phyloP scores from a whole-genome alignment of 228 moss, liverwort and hornwort species.

The Sphagnum fallax region DNA sequence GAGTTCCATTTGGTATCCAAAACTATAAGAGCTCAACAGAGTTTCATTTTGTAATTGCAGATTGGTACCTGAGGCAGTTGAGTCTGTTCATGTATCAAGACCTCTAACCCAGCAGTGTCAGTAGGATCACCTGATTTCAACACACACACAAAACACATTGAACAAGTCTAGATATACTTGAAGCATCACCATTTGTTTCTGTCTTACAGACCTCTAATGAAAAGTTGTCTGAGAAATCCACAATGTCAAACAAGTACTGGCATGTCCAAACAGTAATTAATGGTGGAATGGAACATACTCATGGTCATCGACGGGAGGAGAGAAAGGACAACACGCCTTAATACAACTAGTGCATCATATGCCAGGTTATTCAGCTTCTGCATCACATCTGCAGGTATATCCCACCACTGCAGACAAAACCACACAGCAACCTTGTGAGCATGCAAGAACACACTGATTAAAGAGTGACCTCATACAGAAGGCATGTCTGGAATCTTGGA shows the following conservation, averaged over 20 bases:
- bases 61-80: constrained; percentile 45
- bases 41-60: neutral
- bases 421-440: neutral
- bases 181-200: too few relatives aligned
- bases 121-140: constrained; percentile 29
- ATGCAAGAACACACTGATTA: too few relatives aligned
- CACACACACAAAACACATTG: neutral
- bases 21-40: neutral
- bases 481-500: too few relatives aligned
- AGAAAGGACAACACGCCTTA: constrained; percentile 46
- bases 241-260: too few relatives aligned
- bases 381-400: constrained; percentile 49
- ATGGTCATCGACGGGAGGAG: constrained; percentile 55
- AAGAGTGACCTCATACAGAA: too few relatives aligned
- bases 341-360: constrained; percentile 35
- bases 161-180: neutral
- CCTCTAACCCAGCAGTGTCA: constrained; percentile 53
- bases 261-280: neutral
- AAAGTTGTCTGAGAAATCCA: too few relatives aligned
- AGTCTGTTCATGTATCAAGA: constrained; percentile 51
- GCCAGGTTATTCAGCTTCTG: constrained; percentile 53
- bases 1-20: neutral
- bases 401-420: constrained; percentile 44
- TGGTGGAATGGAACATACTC: constrained; percentile 23
- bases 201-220: too few relatives aligned